Conservation (phyloP, 164 flowering plant species). For the Sedum album region DNA sequence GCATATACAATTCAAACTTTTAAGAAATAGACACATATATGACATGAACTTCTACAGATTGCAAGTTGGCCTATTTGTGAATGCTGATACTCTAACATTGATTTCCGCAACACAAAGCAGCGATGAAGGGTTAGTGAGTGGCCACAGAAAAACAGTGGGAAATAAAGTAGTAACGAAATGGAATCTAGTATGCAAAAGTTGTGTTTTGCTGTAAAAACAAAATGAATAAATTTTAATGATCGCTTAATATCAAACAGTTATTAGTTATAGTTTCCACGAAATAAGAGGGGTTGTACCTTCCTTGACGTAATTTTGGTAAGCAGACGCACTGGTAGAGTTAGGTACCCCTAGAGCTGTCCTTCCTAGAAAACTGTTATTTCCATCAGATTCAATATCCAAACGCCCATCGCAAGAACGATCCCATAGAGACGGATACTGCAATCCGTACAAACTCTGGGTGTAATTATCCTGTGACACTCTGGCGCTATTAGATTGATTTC, state of each 20-base stretch:
- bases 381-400: slow-evolving; percentile 18
- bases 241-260: background rate
- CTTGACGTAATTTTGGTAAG: slow-evolving; percentile 15
- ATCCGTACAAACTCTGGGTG: slow-evolving; percentile 17
- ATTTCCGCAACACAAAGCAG: background rate
- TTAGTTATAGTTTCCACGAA: background rate
- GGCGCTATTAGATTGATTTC: slow-evolving; percentile 16
- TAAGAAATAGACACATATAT: background rate
- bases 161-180: too few relatives aligned
- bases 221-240: background rate
- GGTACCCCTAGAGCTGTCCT: slow-evolving; percentile 16
- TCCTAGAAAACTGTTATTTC: slow-evolving; percentile 15
- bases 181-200: background rate
- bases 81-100: too few relatives aligned
- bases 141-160: background rate
- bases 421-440: slow-evolving; percentile 19
- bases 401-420: slow-evolving; percentile 23
- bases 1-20: background rate
- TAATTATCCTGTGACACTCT: slow-evolving; percentile 18
- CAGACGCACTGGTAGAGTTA: slow-evolving; percentile 13
- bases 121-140: too few relatives aligned
- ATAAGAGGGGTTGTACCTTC: slow-evolving; percentile 24
- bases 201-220: background rate
- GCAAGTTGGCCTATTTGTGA: too few relatives aligned
- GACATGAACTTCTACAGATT: too few relatives aligned